Percentiles rank a stretch among this genome's conserved stretches.
These are phyloP conservation scores for Hanseniaspora uvarum DNA, from an alignment of 1,139 yeast genomes.

Conservation along the genomic window DNA sequence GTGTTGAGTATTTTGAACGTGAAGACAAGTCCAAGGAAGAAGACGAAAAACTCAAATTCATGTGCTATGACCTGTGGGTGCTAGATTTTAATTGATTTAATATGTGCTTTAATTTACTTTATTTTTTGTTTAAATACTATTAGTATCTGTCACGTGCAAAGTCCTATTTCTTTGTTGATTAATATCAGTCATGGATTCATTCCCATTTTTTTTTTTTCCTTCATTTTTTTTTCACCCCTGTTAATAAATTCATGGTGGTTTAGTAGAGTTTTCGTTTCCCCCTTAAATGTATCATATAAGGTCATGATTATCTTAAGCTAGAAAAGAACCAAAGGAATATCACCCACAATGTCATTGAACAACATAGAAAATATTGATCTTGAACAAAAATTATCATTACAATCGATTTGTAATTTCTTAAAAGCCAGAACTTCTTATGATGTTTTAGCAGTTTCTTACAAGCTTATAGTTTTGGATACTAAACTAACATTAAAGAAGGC, in stretches of 20 bases:
- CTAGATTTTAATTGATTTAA: neutral
- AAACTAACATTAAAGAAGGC: conserved; percentile 84
- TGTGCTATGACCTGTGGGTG: conserved; percentile 15
- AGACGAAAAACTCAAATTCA: neutral
- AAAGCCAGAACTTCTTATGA: conserved; percentile 92
- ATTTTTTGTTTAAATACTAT: neutral
- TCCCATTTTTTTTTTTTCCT: no score
- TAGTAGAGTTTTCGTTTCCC: no score
- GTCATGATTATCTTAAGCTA: no score
- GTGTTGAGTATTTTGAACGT: conserved; percentile 8
- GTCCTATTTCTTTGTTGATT: no score
- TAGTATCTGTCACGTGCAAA: neutral
- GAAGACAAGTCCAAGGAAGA: neutral
- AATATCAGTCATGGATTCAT: no score
- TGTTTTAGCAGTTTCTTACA: conserved; percentile 88
- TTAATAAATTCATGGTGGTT: no score
- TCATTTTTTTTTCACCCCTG: neutral
- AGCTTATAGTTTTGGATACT: conserved; percentile 88
- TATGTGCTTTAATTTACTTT: neutral
- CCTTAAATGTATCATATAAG: no score
- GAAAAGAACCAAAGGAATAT: neutral
- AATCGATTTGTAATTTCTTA: conserved; percentile 71
- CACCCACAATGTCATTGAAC: conserved; percentile 17
- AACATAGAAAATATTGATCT: conserved; percentile 28
- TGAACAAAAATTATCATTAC: conserved; percentile 59